A percentile compares a stretch with the other conserved stretches of the same genome.
Evolutionary conservation across 108 stramenopile species (phyloP).

Genomic region (Tribonema minus): DNA sequence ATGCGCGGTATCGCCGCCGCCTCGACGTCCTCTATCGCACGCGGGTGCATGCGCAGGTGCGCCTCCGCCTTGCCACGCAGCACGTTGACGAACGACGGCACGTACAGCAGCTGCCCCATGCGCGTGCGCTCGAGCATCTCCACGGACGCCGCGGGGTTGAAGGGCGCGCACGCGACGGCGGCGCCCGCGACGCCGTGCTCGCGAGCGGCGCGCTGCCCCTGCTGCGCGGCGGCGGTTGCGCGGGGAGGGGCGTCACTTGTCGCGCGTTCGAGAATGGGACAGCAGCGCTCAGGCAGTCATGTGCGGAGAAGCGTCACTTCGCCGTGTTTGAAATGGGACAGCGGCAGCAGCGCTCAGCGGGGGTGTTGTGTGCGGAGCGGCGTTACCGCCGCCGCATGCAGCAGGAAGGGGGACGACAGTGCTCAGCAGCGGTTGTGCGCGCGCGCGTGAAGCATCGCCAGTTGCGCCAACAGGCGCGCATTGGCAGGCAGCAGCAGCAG

Average conservation of each 20-base stretch:
- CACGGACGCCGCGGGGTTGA: constrained; percentile 59
- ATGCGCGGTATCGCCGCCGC: neutral
- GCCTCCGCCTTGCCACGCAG: neutral
- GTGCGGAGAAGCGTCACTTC: too few species aligned
- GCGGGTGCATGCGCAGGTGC: neutral
- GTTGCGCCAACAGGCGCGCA: too few species aligned
- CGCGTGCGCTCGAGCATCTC: constrained; percentile 50
- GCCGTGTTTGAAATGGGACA: too few species aligned
- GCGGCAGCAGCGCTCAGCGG: too few species aligned
- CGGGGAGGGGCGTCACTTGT: neutral
- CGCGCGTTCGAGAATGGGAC: neutral
- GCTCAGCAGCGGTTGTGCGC: neutral
- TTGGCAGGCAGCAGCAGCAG: neutral
- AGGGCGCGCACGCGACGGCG: constrained; percentile 74
- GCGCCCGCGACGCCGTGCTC: constrained; percentile 65
- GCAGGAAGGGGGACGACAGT: too few species aligned
- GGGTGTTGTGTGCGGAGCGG: too few species aligned
- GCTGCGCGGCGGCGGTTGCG: neutral
- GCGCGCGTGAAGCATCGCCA: neutral
- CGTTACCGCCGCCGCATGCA: too few species aligned
- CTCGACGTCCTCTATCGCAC: neutral
- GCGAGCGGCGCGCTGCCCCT: constrained; percentile 32
- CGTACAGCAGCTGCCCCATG: neutral
- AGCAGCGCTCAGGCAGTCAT: neutral
- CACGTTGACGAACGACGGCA: neutral